A percentile compares a stretch with the other conserved stretches of the same genome.
Conservation (phyloP, 768 basidiomycete species). For the Xerocomellus amylosporus region DNA sequence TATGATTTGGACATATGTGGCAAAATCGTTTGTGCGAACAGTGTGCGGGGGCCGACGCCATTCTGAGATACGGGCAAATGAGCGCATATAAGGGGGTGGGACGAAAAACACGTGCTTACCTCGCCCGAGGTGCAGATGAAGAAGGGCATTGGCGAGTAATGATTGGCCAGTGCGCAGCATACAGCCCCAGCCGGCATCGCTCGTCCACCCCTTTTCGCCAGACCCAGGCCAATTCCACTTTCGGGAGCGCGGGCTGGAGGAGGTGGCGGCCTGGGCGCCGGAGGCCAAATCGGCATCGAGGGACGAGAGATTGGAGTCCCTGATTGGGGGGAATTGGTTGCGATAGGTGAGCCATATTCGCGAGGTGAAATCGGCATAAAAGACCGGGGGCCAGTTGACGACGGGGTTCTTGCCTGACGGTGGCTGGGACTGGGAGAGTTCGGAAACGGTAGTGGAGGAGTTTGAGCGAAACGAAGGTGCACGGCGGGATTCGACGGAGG, state of each 20-base stretch:
- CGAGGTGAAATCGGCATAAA: conserved; percentile 87
- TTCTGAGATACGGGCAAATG: conserved; percentile 44
- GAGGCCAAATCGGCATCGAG: conserved; percentile 38
- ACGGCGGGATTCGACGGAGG: conserved; percentile 41
- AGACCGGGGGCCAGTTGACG: conserved; percentile 70
- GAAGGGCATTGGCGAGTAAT: conserved; percentile 75
- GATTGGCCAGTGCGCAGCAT: conserved; percentile 89
- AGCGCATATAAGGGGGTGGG: conserved; percentile 1
- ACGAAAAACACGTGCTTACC: conserved; percentile 40
- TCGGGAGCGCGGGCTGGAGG: conserved; percentile 44
- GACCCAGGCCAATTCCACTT: conserved; percentile 63
- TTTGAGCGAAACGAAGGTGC: conserved; percentile 45
- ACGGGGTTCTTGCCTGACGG: conserved; percentile 31
- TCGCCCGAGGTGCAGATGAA: conserved; percentile 71
- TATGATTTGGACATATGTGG: conserved; percentile 85
- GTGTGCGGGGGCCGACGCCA: conserved; percentile 76
- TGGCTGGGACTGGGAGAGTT: conserved; percentile 38
- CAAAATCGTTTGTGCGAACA: conserved; percentile 62
- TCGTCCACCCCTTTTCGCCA: conserved; percentile 78
- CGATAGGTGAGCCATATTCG: conserved; percentile 93
- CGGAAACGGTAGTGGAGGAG: conserved; percentile 33
- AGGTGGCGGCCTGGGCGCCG: conserved; percentile 33
- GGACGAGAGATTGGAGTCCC: conserved; percentile 51
- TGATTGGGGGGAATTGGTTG: conserved; percentile 78
- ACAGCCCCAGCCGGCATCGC: conserved; percentile 88